Conservation (phyloP, 1,139 yeast species). For the Diutina ranongensis region DNA sequence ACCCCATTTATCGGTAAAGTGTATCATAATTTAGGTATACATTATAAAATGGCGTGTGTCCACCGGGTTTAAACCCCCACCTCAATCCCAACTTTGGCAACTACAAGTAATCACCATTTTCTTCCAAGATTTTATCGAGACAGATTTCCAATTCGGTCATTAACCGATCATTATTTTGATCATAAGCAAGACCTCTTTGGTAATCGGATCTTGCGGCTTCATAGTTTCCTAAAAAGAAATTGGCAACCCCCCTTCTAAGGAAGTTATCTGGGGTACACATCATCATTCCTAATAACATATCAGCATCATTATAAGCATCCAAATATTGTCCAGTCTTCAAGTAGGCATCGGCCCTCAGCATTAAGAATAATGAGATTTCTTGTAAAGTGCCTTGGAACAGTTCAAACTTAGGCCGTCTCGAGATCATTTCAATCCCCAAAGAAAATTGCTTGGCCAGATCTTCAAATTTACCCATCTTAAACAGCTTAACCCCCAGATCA, state of each 20-base stretch:
- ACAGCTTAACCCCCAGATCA: conserved; percentile 56
- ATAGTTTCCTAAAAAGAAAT: conserved; percentile 56
- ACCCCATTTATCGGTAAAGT: too few species aligned
- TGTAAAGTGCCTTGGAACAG: conserved; percentile 69
- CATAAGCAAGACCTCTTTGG: conserved; percentile 56
- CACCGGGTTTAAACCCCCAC: too few species aligned
- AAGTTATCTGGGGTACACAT: conserved; percentile 71
- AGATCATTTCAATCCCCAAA: conserved; percentile 73
- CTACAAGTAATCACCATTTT: conserved; percentile 31
- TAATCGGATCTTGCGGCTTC: conserved; percentile 65
- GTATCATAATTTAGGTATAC: too few species aligned
- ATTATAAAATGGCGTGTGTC: too few species aligned
- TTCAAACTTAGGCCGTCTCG: conserved; percentile 79
- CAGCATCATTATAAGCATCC: conserved; percentile 75
- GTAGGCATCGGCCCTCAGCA: conserved; percentile 77
- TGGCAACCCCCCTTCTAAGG: conserved; percentile 70
- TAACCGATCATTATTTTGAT: conserved; percentile 7
- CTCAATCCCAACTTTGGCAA: too few species aligned
- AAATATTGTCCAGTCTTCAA: conserved; percentile 52
- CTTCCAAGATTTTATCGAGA: conserved; percentile 36
- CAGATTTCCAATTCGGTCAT: conserved; percentile 30
- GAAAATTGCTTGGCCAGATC: conserved; percentile 69
- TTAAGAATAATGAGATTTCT: conserved; percentile 61
- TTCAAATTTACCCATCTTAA: conserved; percentile 47
- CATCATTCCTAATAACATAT: conserved; percentile 50